Percentiles rank a stretch among this genome's conserved stretches.
Evolutionary conservation across 768 basidiomycete genomes (phyloP).

Genomic region (Lentinula sp.): DNA sequence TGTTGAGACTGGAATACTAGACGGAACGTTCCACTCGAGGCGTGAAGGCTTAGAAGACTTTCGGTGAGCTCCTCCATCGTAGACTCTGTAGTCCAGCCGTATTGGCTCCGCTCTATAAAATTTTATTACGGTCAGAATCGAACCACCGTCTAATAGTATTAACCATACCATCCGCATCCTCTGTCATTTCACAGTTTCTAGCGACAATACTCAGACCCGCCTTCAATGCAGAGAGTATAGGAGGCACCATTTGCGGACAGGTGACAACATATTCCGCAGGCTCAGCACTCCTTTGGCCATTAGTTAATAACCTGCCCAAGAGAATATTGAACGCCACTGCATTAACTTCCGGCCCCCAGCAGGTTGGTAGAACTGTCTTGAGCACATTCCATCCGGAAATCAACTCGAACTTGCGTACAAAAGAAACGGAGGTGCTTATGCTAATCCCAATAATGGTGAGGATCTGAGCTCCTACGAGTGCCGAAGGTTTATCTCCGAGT

Average conservation of each 20-base stretch:
- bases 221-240: slow-evolving; percentile 66
- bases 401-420: slow-evolving; percentile 77
- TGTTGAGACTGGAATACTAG: slow-evolving; percentile 70
- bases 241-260: slow-evolving; percentile 68
- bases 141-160: not conserved
- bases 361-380: slow-evolving; percentile 56
- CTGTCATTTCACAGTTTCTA: slow-evolving; percentile 25
- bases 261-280: slow-evolving; percentile 26
- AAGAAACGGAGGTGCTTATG: slow-evolving; percentile 50
- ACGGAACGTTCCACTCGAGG: slow-evolving; percentile 59
- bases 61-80: slow-evolving; percentile 60
- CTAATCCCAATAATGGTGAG: slow-evolving; percentile 54
- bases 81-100: slow-evolving; percentile 17
- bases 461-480: slow-evolving; percentile 53
- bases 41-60: slow-evolving; percentile 64
- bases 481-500: slow-evolving; percentile 67
- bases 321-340: slow-evolving; percentile 65
- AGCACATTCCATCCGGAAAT: slow-evolving; percentile 81
- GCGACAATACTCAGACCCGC: slow-evolving; percentile 41
- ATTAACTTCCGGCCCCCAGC: slow-evolving; percentile 69
- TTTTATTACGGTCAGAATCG: too few relatives aligned
- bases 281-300: slow-evolving; percentile 11
- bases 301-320: slow-evolving; percentile 39
- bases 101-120: not conserved
- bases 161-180: slow-evolving; percentile 10